phyloP scores from a whole-genome alignment of 2,329 filamentous ascomycete species.

The Venturia oleaginea region DNA sequence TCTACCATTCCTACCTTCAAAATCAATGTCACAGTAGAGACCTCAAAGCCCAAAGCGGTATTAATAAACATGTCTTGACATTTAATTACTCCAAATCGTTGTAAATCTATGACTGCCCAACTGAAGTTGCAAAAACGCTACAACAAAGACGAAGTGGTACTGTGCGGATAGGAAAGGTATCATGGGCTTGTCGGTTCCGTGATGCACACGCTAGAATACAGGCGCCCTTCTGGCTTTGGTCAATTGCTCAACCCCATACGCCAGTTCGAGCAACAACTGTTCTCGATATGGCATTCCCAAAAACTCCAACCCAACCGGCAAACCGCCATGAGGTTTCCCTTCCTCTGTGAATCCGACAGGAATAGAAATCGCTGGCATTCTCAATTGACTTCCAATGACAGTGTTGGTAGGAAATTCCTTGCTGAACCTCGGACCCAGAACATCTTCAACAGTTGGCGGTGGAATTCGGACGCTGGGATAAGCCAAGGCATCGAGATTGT shows the following conservation, averaged over 20 bases:
- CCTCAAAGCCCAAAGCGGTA: too few species aligned
- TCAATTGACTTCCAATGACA: constrained; percentile 25
- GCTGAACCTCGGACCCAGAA: constrained; percentile 21
- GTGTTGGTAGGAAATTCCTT: constrained; percentile 28
- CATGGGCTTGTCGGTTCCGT: too few species aligned
- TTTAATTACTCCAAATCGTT: too few species aligned
- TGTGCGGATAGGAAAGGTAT: too few species aligned
- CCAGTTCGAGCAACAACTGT: constrained; percentile 9
- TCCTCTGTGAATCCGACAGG: constrained; percentile 23
- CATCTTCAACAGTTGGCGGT: constrained; percentile 26
- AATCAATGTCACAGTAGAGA: too few species aligned
- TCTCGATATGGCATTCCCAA: constrained; percentile 16
- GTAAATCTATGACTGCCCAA: too few species aligned
- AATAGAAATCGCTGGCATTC: constrained; percentile 27
- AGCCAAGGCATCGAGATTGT: constrained; percentile 26
- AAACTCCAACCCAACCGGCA: constrained; percentile 25
- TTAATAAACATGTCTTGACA: too few species aligned
- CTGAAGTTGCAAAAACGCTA: too few species aligned
- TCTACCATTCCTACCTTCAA: too few species aligned
- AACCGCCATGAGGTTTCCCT: constrained; percentile 16
- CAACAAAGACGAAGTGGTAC: too few species aligned
- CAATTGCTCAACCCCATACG: neutral
- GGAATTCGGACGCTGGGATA: constrained; percentile 23
- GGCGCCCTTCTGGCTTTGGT: neutral
- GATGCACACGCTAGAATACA: neutral